A percentile compares a stretch with the other conserved stretches of the same genome.
phyloP scores from a whole-genome alignment of 164 flowering plant species.

The Buxus sempervirens region DNA sequence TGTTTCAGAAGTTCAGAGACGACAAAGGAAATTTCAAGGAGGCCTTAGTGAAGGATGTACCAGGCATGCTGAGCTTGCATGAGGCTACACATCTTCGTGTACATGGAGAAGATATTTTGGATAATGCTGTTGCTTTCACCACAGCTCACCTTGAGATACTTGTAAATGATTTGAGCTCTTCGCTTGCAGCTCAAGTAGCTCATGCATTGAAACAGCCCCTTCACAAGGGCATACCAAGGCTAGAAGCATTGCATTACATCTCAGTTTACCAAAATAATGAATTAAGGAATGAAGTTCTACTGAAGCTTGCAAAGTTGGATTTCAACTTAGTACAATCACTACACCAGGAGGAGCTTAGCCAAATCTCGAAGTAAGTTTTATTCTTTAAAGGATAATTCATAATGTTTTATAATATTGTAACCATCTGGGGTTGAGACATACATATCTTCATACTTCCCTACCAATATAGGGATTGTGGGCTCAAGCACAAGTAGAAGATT shows the following conservation, averaged over 20 bases:
- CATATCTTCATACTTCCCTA: no score
- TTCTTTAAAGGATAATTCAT: no score
- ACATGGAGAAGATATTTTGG: slow-evolving; percentile 22
- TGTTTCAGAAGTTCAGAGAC: background rate
- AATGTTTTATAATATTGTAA: background rate
- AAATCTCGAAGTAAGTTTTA: slow-evolving; percentile 15
- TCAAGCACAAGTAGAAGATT: no score
- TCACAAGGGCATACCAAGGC: slow-evolving; percentile 6
- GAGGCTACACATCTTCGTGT: slow-evolving; percentile 14
- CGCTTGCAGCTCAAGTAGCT: slow-evolving; percentile 6
- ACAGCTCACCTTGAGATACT: slow-evolving; percentile 1
- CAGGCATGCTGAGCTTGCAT: slow-evolving; percentile 4
- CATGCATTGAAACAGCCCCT: slow-evolving; percentile 13
- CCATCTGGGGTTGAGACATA: background rate
- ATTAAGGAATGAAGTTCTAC: slow-evolving; percentile 8
- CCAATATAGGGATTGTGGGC: no score
- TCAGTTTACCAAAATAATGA: slow-evolving; percentile 8
- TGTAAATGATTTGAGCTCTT: background rate
- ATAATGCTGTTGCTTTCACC: slow-evolving; percentile 20
- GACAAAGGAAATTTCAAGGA: background rate
- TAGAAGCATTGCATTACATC: slow-evolving; percentile 15
- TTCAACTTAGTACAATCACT: slow-evolving; percentile 18
- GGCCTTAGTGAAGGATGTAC: background rate
- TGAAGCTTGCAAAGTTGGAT: slow-evolving; percentile 24
- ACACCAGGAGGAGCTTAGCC: slow-evolving; percentile 22